Evolutionary conservation across 2,329 filamentous ascomycete genomes (phyloP), one percentile per base, ranked within the genome.

Genomic region (Daldinia sp.): DNA sequence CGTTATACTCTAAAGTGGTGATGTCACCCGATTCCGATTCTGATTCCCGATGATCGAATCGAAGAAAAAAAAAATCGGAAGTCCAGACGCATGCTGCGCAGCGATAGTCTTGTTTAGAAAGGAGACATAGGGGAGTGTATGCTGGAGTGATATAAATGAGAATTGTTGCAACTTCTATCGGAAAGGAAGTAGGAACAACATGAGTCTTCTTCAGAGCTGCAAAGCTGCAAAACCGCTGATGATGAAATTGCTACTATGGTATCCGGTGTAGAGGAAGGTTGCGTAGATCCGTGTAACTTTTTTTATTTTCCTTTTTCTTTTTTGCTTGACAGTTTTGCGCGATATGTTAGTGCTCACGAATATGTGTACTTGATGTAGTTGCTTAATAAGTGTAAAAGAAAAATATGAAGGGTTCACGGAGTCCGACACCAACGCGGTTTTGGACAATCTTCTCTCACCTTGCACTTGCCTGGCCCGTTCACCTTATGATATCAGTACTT

Each of bases 381-480:
- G 39, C 9, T 20, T 44, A 23, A 23, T 50, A 13, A n/a, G 20
- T 26, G 13, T 15, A 28, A 51, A 30, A 30, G 18, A n/a, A 51
- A 18, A 51, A 51, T 3, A 26, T 33, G 6, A 33, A 18, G 46
- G 15, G 15, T 28, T 30, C 33, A 51, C 28, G 46, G 23, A 33
- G 46, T 51, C 15, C 46, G 46, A 26, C 26, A 26, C 46, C 46
- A 51, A 51, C 46, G 46, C 26, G 46, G 46, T 1, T 33, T 51
- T 33, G 15, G 26, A 33, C 46, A 51, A 26, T 54, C 9, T 23
- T 39, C 6, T 26, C 18, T 54, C 12, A 54, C 51, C 51, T 54
- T 54, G 46, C 26, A 51, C 15, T 33, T 51, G 26, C 46, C 26
- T 51, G 51, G 51, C 33, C 51, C 51, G 51, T 54, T 37, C 51